Evolutionary conservation across 306 rosid genomes (phyloP).

Genomic region (Citrullus mucosospermus): DNA sequence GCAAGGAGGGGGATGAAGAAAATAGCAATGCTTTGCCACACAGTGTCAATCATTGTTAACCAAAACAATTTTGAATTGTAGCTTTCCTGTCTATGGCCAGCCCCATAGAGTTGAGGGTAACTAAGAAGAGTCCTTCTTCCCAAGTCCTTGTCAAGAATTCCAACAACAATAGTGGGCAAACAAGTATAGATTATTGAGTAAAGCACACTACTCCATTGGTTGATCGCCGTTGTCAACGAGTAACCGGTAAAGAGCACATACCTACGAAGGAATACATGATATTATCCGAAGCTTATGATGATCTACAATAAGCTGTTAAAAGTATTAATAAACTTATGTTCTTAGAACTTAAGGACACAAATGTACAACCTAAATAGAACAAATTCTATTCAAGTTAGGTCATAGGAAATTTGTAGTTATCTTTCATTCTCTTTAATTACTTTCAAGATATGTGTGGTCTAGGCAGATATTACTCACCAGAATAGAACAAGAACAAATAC

Average conservation of each 20-base stretch:
- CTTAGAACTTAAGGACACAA: not conserved
- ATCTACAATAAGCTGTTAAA: not conserved
- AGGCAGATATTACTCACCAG: conserved; percentile 52
- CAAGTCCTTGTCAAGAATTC: conserved; percentile 89
- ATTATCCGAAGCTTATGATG: not conserved
- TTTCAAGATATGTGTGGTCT: not conserved
- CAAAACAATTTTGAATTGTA: conserved; percentile 78
- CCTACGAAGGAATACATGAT: conserved; percentile 30
- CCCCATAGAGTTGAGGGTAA: conserved; percentile 78
- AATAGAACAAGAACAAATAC: conserved; percentile 65
- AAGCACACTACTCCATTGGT: conserved; percentile 79
- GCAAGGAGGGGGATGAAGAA: conserved; percentile 68
- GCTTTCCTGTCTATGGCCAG: conserved; percentile 72
- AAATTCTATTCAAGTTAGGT: too few relatives aligned
- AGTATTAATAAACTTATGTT: not conserved
- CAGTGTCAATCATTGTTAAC: conserved; percentile 60
- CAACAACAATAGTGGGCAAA: conserved; percentile 76
- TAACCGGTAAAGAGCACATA: conserved; percentile 64
- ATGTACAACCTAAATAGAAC: too few relatives aligned
- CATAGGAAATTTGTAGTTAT: too few relatives aligned
- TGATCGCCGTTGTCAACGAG: conserved; percentile 74
- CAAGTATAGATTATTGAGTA: conserved; percentile 74
- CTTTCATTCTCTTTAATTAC: too few relatives aligned
- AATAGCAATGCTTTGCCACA: conserved; percentile 78
- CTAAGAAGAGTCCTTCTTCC: conserved; percentile 61